phyloP scores from a whole-genome alignment of 1,284 basidiomycete species.

The Papiliotrema flavescens region DNA sequence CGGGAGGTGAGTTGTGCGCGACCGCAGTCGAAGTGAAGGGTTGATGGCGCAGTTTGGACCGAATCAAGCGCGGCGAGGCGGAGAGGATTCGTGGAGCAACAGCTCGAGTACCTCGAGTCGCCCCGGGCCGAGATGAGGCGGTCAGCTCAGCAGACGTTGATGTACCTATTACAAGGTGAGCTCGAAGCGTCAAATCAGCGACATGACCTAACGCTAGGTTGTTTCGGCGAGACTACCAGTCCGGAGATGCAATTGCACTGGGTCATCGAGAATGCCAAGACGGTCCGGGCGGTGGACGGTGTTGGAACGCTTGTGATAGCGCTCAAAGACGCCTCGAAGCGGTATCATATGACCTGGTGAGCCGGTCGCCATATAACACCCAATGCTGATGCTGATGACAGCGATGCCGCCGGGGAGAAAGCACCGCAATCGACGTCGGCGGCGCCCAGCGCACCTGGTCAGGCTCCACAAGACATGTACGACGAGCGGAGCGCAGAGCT shows the following conservation, averaged over 20 bases:
- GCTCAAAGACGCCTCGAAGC: conserved; percentile 81
- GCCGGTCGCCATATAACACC: neutral
- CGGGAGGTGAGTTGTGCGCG: conserved; percentile 57
- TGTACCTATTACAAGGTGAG: conserved; percentile 86
- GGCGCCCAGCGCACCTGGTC: neutral
- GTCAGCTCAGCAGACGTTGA: conserved; percentile 75
- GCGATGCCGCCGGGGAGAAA: conserved; percentile 13
- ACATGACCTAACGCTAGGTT: conserved; percentile 56
- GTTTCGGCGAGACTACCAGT: conserved; percentile 83
- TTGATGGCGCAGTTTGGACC: conserved; percentile 30
- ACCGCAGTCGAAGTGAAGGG: neutral
- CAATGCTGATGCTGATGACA: neutral
- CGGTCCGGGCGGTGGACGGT: conserved; percentile 80
- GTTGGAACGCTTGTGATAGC: conserved; percentile 78
- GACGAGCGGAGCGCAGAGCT: conserved; percentile 67
- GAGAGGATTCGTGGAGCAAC: conserved; percentile 67
- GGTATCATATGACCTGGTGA: conserved; percentile 57
- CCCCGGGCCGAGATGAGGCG: conserved; percentile 77
- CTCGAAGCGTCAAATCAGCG: neutral
- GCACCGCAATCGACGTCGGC: neutral
- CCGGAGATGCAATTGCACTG: conserved; percentile 93
- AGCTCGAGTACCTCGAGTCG: conserved; percentile 81
- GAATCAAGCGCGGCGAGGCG: conserved; percentile 57
- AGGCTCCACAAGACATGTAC: conserved; percentile 30
- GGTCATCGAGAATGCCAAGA: conserved; percentile 90